A percentile compares a stretch with the other conserved stretches of the same genome.
Conservation (phyloP, 31 red algal genomes). For the Bonnemaisonia californica region DNA sequence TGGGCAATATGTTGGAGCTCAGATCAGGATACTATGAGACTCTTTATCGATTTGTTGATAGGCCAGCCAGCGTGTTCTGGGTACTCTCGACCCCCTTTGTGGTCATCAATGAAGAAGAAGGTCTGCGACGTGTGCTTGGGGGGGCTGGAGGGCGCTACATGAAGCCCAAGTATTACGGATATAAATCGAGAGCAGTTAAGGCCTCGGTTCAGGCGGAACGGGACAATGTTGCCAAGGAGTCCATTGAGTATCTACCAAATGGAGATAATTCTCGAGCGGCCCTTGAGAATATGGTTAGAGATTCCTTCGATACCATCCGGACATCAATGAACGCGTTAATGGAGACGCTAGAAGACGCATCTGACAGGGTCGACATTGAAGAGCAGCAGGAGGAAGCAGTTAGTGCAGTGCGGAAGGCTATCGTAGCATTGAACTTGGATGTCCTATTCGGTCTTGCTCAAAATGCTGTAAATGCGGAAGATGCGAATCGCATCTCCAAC, state of each 20-base stretch:
- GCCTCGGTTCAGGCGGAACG: conserved; percentile 59
- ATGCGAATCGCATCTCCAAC: conserved; percentile 15
- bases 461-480: conserved; percentile 8
- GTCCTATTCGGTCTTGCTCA: conserved; percentile 43
- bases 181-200: conserved; percentile 80
- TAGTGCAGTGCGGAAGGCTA: conserved; percentile 1
- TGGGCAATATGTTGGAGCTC: conserved; percentile 75
- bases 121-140: conserved; percentile 69
- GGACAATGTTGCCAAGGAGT: conserved; percentile 44
- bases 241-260: conserved; percentile 32
- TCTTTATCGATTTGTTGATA: conserved; percentile 74
- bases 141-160: conserved; percentile 65
- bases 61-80: conserved; percentile 76
- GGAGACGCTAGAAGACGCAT: conserved; percentile 9
- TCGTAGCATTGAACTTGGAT: conserved; percentile 69
- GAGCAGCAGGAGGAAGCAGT: neutral
- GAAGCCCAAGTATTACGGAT: conserved; percentile 97
- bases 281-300: conserved; percentile 53
- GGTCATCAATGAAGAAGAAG: conserved; percentile 71
- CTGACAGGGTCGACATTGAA: neutral
- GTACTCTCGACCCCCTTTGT: conserved; percentile 86
- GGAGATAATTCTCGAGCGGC: conserved; percentile 76
- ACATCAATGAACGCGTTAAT: conserved; percentile 35
- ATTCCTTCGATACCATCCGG: conserved; percentile 42
- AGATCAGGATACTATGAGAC: conserved; percentile 70